Base-by-base conservation (phyloP, 2,329 filamentous ascomycete genomes). In the Cryphonectria parasitica region DNA sequence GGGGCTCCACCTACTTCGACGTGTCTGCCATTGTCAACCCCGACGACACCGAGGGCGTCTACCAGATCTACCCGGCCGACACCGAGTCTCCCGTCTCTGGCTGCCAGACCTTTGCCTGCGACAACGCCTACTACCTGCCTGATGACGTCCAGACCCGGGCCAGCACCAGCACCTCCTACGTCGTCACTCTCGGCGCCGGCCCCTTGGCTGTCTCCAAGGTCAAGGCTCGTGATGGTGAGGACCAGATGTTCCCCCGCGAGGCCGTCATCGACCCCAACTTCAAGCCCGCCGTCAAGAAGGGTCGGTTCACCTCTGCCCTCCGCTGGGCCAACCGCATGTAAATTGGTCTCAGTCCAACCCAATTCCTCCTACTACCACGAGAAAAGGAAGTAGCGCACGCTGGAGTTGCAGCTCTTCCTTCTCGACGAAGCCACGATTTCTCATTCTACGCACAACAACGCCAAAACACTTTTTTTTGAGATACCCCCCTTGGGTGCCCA, bases 111-210 rank as follows among this genome's bases (percentile, higher is more conserved):
- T 83, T 80, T 75, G 80, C 80, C 31, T 84, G 83, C 78, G 61
- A 41, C 76, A 87, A 85, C 73, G 82, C 79, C 72, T 89, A 89
- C 83, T 87, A 84, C 78, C 77, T 81, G 22, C 76, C 82, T 13
- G 83, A 89, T 69, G 87, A 89, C 72, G 75, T 88, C 74, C 84
- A 87, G 79, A 89, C 87, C 76, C 85, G 87, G 79, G 77, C 80
- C 54, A 88, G 86, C 41, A 60, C 74, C 8, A 83, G 85, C 77
- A 77, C 74, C 22, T 81, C 87, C 73, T 79, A 89, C 74, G 79
- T 88, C 77, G 84, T 82, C 77, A 87, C 85, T 36, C 83, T 87
- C 11, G 85, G 85, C 66, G 73, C 74, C 62, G 80, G 80, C 64
- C 70, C 69, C 58, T 73, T 75, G 49, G 75, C 75, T 67, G 22